A percentile compares a stretch with the other conserved stretches of the same genome.
Conservation (phyloP, 2,329 filamentous ascomycete species). For the Fusarium vanettenii region DNA sequence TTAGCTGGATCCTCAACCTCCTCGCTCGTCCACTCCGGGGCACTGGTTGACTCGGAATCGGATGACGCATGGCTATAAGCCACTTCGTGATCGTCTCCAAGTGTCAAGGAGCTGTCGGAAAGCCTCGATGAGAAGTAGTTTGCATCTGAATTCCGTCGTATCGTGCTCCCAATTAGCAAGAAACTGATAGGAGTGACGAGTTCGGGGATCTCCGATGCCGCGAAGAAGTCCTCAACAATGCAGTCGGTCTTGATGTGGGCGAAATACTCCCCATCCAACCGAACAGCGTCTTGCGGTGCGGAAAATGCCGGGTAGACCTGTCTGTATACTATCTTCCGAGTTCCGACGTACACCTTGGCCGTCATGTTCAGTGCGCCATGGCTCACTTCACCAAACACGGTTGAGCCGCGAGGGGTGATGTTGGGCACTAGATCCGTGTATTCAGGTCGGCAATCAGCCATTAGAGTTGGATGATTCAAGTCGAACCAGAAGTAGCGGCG, state of each 20-base stretch:
- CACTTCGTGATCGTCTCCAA: neutral
- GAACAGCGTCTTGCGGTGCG: neutral
- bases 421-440: neutral
- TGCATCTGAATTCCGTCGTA: neutral
- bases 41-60: neutral
- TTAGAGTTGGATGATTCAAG: neutral
- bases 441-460: neutral
- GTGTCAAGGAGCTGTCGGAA: neutral
- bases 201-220: neutral
- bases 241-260: neutral
- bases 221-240: neutral
- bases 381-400: neutral
- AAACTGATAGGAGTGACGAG: neutral
- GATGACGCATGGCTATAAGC: neutral
- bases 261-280: neutral
- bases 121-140: neutral
- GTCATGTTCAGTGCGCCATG: neutral
- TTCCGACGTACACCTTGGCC: neutral
- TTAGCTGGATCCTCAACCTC: neutral
- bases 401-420: neutral
- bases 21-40: neutral
- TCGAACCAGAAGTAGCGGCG: neutral
- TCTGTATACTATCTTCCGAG: neutral
- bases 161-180: neutral
- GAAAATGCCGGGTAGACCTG: neutral